A percentile compares a stretch with the other conserved stretches of the same genome.
Evolutionary conservation across 2,329 filamentous ascomycete genomes (phyloP).

Genomic region (Seiridium cupressi): DNA sequence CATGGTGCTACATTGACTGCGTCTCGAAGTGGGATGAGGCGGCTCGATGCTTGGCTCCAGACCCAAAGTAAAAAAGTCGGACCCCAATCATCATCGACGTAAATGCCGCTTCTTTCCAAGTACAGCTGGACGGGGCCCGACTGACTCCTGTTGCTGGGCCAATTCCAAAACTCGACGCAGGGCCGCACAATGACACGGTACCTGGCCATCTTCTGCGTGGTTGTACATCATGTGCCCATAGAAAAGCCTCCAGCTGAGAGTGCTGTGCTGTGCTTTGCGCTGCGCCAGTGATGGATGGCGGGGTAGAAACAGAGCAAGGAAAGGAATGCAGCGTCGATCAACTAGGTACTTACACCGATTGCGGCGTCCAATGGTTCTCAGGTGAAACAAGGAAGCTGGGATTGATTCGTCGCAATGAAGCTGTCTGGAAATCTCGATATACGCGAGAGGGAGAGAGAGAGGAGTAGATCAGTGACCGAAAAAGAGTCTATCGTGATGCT

Average conservation of each 20-base stretch:
- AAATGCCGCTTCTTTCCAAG: background rate
- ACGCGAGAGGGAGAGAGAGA: no score
- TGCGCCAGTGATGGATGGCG: background rate
- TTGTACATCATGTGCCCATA: no score
- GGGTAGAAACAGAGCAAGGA: conserved; percentile 1
- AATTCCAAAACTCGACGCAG: background rate
- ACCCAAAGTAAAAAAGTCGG: background rate
- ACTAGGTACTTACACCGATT: conserved; percentile 4
- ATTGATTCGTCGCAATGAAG: background rate
- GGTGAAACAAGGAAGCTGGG: background rate
- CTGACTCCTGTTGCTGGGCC: background rate
- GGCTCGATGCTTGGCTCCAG: background rate
- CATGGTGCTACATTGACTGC: background rate
- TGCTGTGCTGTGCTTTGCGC: background rate
- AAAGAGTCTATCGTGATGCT: background rate
- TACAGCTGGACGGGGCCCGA: background rate
- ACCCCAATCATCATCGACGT: background rate
- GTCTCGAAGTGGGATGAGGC: background rate
- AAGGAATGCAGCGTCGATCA: background rate
- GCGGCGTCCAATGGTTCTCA: background rate
- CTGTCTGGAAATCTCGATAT: background rate
- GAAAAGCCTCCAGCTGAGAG: no score
- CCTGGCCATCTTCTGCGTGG: no score
- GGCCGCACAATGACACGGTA: no score
- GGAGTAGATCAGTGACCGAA: background rate